Conservation (phyloP, 805 yeast species). For the Wickerhamiella qilinensis region DNA sequence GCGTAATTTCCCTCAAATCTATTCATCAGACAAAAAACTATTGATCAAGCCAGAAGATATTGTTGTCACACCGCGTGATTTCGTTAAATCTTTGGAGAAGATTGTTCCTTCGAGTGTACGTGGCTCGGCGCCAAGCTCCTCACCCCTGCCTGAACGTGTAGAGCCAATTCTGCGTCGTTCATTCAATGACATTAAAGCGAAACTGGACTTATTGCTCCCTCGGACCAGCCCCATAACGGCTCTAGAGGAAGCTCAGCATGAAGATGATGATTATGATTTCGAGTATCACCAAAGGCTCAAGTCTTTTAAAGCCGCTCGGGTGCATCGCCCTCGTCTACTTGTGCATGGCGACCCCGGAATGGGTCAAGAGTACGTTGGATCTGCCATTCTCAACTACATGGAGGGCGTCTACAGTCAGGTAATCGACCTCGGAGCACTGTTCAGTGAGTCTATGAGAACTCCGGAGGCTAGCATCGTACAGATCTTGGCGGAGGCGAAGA, state of each 20-base stretch:
- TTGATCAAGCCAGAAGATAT: constrained; percentile 56
- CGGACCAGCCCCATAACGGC: constrained; percentile 34
- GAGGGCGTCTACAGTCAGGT: constrained; percentile 87
- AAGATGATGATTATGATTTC: constrained; percentile 31
- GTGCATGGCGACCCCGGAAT: constrained; percentile 59
- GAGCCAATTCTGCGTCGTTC: constrained; percentile 44
- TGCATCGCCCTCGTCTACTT: constrained; percentile 68
- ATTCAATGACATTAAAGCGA: constrained; percentile 29
- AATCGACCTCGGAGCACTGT: constrained; percentile 61
- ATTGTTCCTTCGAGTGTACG: constrained; percentile 88
- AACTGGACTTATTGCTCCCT: constrained; percentile 48
- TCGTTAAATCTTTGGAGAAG: constrained; percentile 68
- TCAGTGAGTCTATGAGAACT: constrained; percentile 63
- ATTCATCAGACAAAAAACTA: constrained; percentile 56
- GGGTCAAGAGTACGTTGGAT: constrained; percentile 75
- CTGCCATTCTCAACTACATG: constrained; percentile 63
- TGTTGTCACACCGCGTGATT: constrained; percentile 64
- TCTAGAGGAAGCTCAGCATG: constrained; percentile 53
- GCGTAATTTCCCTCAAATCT: constrained; percentile 85
- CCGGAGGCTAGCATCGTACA: constrained; percentile 77
- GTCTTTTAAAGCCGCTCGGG: constrained; percentile 37
- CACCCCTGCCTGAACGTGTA: constrained; percentile 64
- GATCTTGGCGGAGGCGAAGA: constrained; percentile 68
- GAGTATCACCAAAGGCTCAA: constrained; percentile 57
- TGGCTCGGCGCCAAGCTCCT: constrained; percentile 44